phyloP scores from a whole-genome alignment of 2,329 filamentous ascomycete species.

The Botryotinia calthae region DNA sequence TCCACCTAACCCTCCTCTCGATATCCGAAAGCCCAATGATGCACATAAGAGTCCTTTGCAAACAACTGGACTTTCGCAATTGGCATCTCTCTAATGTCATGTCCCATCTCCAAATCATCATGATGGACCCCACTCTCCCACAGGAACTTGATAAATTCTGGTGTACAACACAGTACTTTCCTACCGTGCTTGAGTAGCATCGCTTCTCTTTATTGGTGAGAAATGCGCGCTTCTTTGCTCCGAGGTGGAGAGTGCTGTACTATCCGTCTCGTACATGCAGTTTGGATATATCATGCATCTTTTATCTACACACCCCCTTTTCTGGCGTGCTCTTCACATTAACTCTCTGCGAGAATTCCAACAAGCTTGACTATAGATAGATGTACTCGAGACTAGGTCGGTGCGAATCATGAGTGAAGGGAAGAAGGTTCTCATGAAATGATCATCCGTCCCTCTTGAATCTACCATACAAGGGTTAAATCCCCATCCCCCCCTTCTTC shows the following conservation, averaged over 20 bases:
- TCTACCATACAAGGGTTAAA: conserved; percentile 10
- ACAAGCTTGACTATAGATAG: neutral
- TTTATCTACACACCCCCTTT: conserved; percentile 16
- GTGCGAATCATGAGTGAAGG: neutral
- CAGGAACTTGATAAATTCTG: conserved; percentile 5
- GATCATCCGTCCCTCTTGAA: conserved; percentile 15
- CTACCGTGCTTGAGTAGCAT: conserved; percentile 2
- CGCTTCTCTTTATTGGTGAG: conserved; percentile 3
- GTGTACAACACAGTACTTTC: conserved; percentile 9
- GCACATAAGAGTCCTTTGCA: neutral
- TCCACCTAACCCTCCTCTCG: neutral
- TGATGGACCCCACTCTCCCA: conserved; percentile 9
- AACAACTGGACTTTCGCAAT: conserved; percentile 19
- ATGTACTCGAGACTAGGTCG: conserved; percentile 8
- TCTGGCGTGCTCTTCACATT: neutral
- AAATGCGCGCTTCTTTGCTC: conserved; percentile 11
- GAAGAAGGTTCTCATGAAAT: conserved; percentile 14
- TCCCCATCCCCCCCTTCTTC: neutral
- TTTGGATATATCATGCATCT: neutral
- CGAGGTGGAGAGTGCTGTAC: conserved; percentile 4
- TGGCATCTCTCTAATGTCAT: neutral
- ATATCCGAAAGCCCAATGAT: conserved; percentile 13
- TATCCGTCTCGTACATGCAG: neutral
- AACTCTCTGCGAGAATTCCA: neutral
- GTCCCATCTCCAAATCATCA: conserved; percentile 5